phyloP scores from a whole-genome alignment of 2,329 filamentous ascomycete species.

The Trichoderma sp. region DNA sequence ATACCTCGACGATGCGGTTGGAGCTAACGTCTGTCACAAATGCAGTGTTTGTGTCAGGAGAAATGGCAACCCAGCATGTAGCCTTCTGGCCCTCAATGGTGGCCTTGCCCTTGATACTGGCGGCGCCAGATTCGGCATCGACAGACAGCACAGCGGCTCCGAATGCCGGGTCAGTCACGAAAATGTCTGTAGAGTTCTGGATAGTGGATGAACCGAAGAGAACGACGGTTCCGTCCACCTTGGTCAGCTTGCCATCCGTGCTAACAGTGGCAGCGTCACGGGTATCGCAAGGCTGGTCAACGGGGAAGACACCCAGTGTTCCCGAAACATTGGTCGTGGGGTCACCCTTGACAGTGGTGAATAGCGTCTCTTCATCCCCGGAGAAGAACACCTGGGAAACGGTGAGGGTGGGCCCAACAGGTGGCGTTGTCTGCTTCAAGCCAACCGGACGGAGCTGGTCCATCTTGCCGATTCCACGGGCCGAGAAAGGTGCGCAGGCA shows the following conservation, averaged over 20 bases:
- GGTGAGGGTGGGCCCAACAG: conserved; percentile 55
- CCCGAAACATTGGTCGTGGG: conserved; percentile 53
- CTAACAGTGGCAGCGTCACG: conserved; percentile 21
- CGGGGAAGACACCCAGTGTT: conserved; percentile 51
- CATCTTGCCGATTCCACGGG: conserved; percentile 39
- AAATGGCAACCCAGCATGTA: conserved; percentile 58
- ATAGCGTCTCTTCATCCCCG: conserved; percentile 48
- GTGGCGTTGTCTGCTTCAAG: conserved; percentile 56
- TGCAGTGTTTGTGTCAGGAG: conserved; percentile 44
- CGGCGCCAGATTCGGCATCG: conserved; percentile 31
- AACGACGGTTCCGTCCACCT: conserved; percentile 53
- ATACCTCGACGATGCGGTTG: conserved; percentile 57
- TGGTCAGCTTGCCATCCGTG: conserved; percentile 35
- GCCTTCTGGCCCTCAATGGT: conserved; percentile 49
- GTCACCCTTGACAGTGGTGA: conserved; percentile 60
- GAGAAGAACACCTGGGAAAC: conserved; percentile 61
- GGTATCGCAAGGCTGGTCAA: conserved; percentile 27
- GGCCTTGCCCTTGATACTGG: conserved; percentile 38
- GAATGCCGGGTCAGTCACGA: conserved; percentile 58
- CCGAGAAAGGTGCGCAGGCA: conserved; percentile 41
- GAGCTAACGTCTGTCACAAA: conserved; percentile 57
- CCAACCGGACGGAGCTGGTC: conserved; percentile 47
- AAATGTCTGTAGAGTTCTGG: conserved; percentile 43
- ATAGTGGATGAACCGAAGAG: conserved; percentile 53
- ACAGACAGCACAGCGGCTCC: conserved; percentile 50